A percentile compares a stretch with the other conserved stretches of the same genome.
Conservation (phyloP, 78 protist genomes). For the Polysphondylium violaceum region DNA sequence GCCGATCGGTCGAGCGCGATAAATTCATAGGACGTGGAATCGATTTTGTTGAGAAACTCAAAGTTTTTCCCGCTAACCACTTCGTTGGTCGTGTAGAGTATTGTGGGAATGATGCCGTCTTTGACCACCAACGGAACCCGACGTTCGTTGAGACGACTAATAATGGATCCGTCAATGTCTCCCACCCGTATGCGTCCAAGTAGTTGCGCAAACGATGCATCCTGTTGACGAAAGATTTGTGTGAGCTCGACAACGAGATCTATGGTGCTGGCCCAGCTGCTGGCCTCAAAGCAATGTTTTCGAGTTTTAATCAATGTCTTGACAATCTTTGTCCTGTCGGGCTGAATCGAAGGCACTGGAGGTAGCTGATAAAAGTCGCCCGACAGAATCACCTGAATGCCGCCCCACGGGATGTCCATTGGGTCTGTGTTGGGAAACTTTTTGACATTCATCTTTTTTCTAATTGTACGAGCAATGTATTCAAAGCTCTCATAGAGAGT, state of each 20-base stretch:
- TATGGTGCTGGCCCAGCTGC: conserved; percentile 36
- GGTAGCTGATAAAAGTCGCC: conserved; percentile 93
- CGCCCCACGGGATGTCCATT: conserved; percentile 83
- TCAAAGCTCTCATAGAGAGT: conserved; percentile 75
- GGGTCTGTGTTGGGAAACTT: not conserved
- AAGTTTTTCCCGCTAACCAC: conserved; percentile 47
- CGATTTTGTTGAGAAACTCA: not conserved
- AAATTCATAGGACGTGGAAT: not conserved
- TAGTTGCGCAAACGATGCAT: conserved; percentile 19
- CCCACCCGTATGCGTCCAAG: conserved; percentile 31
- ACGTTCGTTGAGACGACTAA: not conserved
- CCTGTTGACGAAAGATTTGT: conserved; percentile 54
- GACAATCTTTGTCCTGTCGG: not conserved
- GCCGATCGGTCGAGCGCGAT: conserved; percentile 35
- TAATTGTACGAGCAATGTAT: conserved; percentile 38
- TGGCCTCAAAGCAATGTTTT: conserved; percentile 61
- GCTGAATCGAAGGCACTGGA: conserved; percentile 77
- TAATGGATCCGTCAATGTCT: conserved; percentile 1
- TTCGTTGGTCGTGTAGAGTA: conserved; percentile 34
- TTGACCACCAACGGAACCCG: not conserved
- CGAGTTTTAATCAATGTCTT: conserved; percentile 23
- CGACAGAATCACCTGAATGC: conserved; percentile 85
- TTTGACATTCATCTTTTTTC: conserved; percentile 11
- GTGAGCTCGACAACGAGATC: conserved; percentile 12
- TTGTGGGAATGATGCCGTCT: conserved; percentile 60